Evolutionary conservation across 768 basidiomycete species (phyloP).

Genomic region (Hypsizygus marmoreus): DNA sequence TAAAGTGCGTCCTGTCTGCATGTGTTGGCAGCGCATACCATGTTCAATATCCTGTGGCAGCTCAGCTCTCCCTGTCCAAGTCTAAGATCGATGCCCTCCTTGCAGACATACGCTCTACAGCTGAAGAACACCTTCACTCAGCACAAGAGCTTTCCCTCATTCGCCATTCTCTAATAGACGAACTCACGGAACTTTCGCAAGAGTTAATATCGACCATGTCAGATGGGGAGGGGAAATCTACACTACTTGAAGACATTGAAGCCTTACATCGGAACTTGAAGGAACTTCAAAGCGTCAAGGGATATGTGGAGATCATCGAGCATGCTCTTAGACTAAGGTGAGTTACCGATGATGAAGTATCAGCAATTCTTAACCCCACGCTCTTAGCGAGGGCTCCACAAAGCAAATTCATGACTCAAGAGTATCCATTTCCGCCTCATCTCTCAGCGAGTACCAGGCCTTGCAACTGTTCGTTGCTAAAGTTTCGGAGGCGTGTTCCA

Average conservation of each 20-base stretch:
- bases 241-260: slow-evolving; percentile 83
- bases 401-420: slow-evolving; percentile 47
- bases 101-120: slow-evolving; percentile 45
- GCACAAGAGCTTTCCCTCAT: slow-evolving; percentile 77
- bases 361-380: no score
- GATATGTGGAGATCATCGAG: slow-evolving; percentile 76
- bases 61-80: slow-evolving; percentile 61
- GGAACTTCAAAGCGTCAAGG: slow-evolving; percentile 73
- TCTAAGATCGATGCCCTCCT: slow-evolving; percentile 48
- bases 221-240: slow-evolving; percentile 51
- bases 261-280: slow-evolving; percentile 73
- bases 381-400: slow-evolving; percentile 56
- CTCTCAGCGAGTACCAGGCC: slow-evolving; percentile 57
- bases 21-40: slow-evolving; percentile 14
- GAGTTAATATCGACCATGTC: slow-evolving; percentile 62
- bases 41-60: slow-evolving; percentile 44
- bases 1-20: slow-evolving; percentile 41
- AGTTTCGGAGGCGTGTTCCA: slow-evolving; percentile 45
- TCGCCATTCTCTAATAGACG: slow-evolving; percentile 77
- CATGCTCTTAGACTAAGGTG: slow-evolving; percentile 74
- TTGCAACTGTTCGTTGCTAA: slow-evolving; percentile 63
- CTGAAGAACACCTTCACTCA: slow-evolving; percentile 53
- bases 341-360: no score
- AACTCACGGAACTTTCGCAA: slow-evolving; percentile 65
- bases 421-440: slow-evolving; percentile 40